phyloP scores from a whole-genome alignment of 1,139 yeast species.

The Yamadazyma blattariae region DNA sequence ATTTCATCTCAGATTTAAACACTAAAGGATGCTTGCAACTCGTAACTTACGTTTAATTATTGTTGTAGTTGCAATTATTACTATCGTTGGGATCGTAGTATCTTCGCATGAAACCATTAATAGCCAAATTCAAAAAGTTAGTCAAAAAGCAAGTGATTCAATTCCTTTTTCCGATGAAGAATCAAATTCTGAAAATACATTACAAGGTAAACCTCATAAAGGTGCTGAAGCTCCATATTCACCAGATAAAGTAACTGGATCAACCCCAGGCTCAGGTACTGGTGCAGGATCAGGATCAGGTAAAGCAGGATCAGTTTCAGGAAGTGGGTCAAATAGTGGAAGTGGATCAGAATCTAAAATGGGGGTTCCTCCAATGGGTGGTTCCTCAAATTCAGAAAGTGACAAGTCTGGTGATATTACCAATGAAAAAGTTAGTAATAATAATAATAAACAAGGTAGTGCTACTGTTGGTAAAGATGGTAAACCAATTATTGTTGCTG shows the following conservation, averaged over 20 bases:
- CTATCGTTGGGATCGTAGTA: conserved; percentile 35
- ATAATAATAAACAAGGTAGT: too few relatives aligned
- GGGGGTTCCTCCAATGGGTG: too few relatives aligned
- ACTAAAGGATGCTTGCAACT: conserved; percentile 17
- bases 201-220: conserved; percentile 32
- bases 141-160: conserved; percentile 24
- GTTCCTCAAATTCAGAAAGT: not conserved
- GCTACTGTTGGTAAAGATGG: conserved; percentile 8
- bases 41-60: conserved; percentile 37
- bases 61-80: conserved; percentile 33
- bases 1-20: not conserved
- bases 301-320: conserved; percentile 5
- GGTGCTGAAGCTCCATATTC: conserved; percentile 39
- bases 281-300: not conserved
- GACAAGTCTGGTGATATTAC: not conserved
- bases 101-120: conserved; percentile 30
- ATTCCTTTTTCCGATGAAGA: conserved; percentile 20
- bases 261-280: too few relatives aligned
- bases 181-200: conserved; percentile 22
- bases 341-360: conserved; percentile 7
- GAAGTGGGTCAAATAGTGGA: conserved; percentile 4
- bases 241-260: conserved; percentile 10
- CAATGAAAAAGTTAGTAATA: too few relatives aligned
- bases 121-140: conserved; percentile 24
- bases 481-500: conserved; percentile 14